Percentiles rank a stretch among this genome's conserved stretches.
Evolutionary conservation across 164 flowering plant genomes (phyloP).

Genomic region (Nymphaea colorata): DNA sequence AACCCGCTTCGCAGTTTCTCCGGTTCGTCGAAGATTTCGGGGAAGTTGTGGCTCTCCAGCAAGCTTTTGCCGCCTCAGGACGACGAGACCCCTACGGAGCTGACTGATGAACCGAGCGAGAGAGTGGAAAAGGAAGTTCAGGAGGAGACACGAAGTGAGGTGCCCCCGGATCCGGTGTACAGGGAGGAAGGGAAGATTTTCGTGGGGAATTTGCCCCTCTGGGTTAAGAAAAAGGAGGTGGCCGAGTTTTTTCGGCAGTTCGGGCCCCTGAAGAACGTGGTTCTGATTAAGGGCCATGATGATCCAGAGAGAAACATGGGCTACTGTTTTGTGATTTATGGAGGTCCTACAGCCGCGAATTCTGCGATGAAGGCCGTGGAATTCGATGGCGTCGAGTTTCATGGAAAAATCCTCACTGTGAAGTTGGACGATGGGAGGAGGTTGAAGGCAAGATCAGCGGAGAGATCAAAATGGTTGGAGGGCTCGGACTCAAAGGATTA

Average conservation of each 20-base stretch:
- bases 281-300: slow-evolving; percentile 65
- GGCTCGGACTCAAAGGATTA: slow-evolving; percentile 35
- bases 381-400: slow-evolving; percentile 93
- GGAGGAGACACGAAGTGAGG: neutral
- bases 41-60: slow-evolving; percentile 57
- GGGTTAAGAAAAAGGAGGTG: slow-evolving; percentile 68
- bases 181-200: slow-evolving; percentile 73
- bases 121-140: neutral
- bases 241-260: slow-evolving; percentile 81
- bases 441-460: slow-evolving; percentile 37
- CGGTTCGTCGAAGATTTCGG: slow-evolving; percentile 7
- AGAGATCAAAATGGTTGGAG: slow-evolving; percentile 51
- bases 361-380: slow-evolving; percentile 79
- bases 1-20: slow-evolving; percentile 37
- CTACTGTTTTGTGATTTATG: slow-evolving; percentile 69
- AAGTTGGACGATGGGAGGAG: slow-evolving; percentile 85
- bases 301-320: slow-evolving; percentile 65
- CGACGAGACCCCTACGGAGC: slow-evolving; percentile 7
- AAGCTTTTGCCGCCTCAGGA: slow-evolving; percentile 33
- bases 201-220: slow-evolving; percentile 79
- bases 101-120: slow-evolving; percentile 1
- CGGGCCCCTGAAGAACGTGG: slow-evolving; percentile 74
- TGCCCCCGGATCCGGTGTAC: slow-evolving; percentile 16
- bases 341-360: slow-evolving; percentile 42
- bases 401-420: slow-evolving; percentile 82